Conservation (phyloP, 805 yeast genomes). For the Saccharomycopsis schoenii region DNA sequence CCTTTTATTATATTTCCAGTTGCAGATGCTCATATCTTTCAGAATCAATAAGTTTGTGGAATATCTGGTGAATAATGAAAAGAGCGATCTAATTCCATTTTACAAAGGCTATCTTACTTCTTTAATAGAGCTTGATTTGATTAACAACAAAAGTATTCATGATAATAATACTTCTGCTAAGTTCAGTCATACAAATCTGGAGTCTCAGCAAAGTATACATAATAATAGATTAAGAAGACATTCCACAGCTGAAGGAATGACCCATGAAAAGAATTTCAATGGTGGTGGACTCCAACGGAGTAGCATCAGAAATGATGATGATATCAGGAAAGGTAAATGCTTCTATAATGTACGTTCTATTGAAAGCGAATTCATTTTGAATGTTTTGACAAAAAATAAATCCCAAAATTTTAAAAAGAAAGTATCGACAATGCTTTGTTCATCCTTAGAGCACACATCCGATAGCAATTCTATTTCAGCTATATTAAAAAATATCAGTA, state of each 20-base stretch:
- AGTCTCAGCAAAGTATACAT: background rate
- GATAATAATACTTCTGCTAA: background rate
- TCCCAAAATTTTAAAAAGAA: background rate
- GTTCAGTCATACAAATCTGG: background rate
- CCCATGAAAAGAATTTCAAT: background rate
- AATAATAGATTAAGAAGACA: background rate
- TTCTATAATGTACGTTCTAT: background rate
- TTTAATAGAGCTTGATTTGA: background rate
- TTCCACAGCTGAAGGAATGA: background rate
- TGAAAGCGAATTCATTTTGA: background rate
- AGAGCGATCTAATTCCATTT: background rate
- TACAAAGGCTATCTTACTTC: background rate
- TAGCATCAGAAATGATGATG: background rate
- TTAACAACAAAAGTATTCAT: background rate
- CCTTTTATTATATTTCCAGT: background rate
- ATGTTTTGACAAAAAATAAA: background rate
- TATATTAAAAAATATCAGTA: background rate
- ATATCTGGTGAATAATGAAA: background rate
- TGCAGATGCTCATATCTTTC: background rate
- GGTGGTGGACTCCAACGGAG: background rate
- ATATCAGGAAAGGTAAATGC: background rate
- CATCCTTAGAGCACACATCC: background rate
- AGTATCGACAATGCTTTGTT: background rate
- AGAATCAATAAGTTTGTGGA: background rate
- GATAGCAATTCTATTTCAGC: background rate